Evolutionary conservation across 139 green algal species (phyloP).

Genomic region (Micractinium conductrix): DNA sequence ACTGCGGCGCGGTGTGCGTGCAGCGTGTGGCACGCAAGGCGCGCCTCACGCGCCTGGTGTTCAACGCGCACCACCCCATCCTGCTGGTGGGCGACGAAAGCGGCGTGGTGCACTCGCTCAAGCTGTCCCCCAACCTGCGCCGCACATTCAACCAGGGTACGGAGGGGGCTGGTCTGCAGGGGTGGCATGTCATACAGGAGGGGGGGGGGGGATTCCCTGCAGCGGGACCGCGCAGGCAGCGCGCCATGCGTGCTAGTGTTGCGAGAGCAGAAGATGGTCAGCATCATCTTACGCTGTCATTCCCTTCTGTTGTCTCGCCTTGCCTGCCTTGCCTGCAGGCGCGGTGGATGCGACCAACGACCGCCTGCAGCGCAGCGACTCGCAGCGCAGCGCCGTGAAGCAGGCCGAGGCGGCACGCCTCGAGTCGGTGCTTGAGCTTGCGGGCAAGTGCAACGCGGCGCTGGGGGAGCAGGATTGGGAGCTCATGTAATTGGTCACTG

Average conservation of each 20-base stretch:
- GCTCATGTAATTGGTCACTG: conserved; percentile 21
- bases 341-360: background rate
- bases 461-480: conserved; percentile 26
- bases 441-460: conserved; percentile 28
- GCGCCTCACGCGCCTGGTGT: conserved; percentile 87
- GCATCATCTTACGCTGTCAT: no score
- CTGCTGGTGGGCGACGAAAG: conserved; percentile 90
- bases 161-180: background rate
- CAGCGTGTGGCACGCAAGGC: conserved; percentile 83
- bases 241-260: no score
- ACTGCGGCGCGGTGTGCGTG: conserved; percentile 81
- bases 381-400: background rate
- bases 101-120: conserved; percentile 83
- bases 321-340: background rate
- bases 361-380: background rate
- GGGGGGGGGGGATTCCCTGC: no score
- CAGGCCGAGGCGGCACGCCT: conserved; percentile 11
- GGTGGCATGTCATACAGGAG: background rate
- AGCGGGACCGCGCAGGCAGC: no score
- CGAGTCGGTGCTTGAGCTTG: conserved; percentile 21
- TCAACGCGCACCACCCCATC: conserved; percentile 89
- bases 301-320: background rate
- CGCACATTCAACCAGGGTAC: conserved; percentile 7
- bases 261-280: no score
- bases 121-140: conserved; percentile 94